Percentiles rank a stretch among this genome's conserved stretches.
phyloP scores from a whole-genome alignment of 352 stramenopile species.

The Halophytophthora polymorphica region DNA sequence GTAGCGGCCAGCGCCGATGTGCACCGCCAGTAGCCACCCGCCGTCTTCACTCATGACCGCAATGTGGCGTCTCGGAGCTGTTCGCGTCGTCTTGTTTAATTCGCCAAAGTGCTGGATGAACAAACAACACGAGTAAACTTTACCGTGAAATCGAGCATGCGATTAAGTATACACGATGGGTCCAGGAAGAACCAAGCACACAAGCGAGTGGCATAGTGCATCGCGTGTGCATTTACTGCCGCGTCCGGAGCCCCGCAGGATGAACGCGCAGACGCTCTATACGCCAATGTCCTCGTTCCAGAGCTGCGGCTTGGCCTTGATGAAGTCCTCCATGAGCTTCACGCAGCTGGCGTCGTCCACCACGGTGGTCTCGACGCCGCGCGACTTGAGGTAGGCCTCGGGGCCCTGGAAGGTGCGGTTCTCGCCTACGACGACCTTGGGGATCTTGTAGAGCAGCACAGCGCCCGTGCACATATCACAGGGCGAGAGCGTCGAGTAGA shows the following conservation, averaged over 20 bases:
- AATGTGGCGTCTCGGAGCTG: too few species aligned
- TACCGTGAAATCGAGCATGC: too few species aligned
- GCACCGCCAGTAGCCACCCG: constrained; percentile 61
- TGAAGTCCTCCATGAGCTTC: constrained; percentile 40
- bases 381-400: constrained; percentile 29
- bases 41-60: too few species aligned
- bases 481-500: constrained; percentile 42
- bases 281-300: constrained; percentile 34
- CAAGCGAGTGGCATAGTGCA: too few species aligned
- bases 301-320: constrained; percentile 24
- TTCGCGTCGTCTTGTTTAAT: constrained; percentile 5
- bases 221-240: constrained; percentile 2
- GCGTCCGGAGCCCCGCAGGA: too few species aligned
- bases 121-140: too few species aligned
- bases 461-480: constrained; percentile 45
- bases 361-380: constrained; percentile 29
- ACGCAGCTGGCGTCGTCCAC: constrained; percentile 30
- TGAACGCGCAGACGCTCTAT: too few species aligned
- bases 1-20: constrained; percentile 56
- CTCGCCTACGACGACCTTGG: constrained; percentile 37
- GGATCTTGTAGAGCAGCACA: constrained; percentile 47
- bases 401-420: constrained; percentile 41
- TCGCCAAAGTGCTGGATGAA: too few species aligned
- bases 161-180: too few species aligned
- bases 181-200: too few species aligned